These are phyloP conservation scores for Litsea cubeba DNA, from an alignment of 164 flowering plant species.

Conservation along the genomic window DNA sequence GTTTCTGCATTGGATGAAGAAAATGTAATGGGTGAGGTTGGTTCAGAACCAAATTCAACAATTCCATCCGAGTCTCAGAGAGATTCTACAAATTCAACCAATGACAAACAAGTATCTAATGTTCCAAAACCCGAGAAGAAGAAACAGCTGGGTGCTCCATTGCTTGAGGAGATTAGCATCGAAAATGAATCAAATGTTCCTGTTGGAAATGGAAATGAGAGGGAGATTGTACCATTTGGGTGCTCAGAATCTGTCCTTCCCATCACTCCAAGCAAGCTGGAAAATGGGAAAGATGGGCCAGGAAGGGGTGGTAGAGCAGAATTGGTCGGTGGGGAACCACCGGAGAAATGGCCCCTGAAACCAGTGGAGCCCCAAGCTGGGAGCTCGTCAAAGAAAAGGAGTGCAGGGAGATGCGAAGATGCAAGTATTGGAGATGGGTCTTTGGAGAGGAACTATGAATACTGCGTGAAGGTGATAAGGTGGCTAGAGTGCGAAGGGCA, in stretches of 20 bases:
- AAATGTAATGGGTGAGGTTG: constrained; percentile 12
- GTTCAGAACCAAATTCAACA: constrained; percentile 13
- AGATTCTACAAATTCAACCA: constrained; percentile 13
- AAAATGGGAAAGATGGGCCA: constrained; percentile 37
- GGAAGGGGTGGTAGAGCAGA: constrained; percentile 38
- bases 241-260: constrained; percentile 48
- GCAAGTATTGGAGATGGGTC: constrained; percentile 25
- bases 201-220: constrained; percentile 18
- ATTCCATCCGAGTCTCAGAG: constrained; percentile 14
- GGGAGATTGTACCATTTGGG: constrained; percentile 43
- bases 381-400: constrained; percentile 34
- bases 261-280: constrained; percentile 67
- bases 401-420: constrained; percentile 23
- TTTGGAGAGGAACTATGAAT: constrained; percentile 10
- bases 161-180: constrained; percentile 33
- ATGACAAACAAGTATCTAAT: constrained; percentile 22
- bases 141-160: constrained; percentile 23
- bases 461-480: constrained; percentile 13
- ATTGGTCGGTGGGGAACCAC: constrained; percentile 25
- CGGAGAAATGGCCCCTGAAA: constrained; percentile 31
- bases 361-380: constrained; percentile 38
- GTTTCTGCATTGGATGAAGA: constrained; percentile 42
- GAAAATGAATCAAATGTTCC: constrained; percentile 39
- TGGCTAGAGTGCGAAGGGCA: constrained; percentile 16
- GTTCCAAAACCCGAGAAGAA: constrained; percentile 27